phyloP scores from a whole-genome alignment of 169 alveolate genomes.

The Pseudocohnilembus persalinus region DNA sequence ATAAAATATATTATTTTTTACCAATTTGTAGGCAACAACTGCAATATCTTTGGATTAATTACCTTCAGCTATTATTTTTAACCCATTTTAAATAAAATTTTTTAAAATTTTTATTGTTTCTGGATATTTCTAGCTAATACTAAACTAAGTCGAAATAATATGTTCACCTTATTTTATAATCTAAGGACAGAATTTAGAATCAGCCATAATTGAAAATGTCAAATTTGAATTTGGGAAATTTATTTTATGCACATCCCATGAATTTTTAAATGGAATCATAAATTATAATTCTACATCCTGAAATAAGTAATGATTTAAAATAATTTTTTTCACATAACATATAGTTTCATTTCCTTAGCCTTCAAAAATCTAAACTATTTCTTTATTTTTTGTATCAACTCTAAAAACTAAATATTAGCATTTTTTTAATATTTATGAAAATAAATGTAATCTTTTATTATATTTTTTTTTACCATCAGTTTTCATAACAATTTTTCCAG shows the following conservation, averaged over 20 bases:
- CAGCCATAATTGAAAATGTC: conserved; percentile 34
- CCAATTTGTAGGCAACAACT: neutral
- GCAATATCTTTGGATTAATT: neutral
- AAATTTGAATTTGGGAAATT: conserved; percentile 32
- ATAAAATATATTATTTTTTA: neutral
- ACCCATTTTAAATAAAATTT: conserved; percentile 30
- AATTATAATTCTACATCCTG: conserved; percentile 34
- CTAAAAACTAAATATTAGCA: too few relatives aligned
- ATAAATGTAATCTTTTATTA: too few relatives aligned
- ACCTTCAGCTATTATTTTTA: conserved; percentile 1
- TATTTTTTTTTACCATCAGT: neutral
- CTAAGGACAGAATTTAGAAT: conserved; percentile 14
- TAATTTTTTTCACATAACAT: conserved; percentile 27
- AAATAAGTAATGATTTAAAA: conserved; percentile 34
- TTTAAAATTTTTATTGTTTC: conserved; percentile 20
- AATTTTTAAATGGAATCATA: conserved; percentile 33
- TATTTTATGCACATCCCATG: conserved; percentile 46
- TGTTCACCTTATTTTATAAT: conserved; percentile 18
- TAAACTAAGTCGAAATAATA: conserved; percentile 26
- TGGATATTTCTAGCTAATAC: conserved; percentile 25
- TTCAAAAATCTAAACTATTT: conserved; percentile 1
- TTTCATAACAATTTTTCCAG: conserved; percentile 22
- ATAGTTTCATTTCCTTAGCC: conserved; percentile 31
- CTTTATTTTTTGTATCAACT: conserved; percentile 9
- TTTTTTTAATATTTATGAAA: neutral